Conservation (phyloP, 2,329 filamentous ascomycete genomes). For the Rhexocercosporidium sp. region DNA sequence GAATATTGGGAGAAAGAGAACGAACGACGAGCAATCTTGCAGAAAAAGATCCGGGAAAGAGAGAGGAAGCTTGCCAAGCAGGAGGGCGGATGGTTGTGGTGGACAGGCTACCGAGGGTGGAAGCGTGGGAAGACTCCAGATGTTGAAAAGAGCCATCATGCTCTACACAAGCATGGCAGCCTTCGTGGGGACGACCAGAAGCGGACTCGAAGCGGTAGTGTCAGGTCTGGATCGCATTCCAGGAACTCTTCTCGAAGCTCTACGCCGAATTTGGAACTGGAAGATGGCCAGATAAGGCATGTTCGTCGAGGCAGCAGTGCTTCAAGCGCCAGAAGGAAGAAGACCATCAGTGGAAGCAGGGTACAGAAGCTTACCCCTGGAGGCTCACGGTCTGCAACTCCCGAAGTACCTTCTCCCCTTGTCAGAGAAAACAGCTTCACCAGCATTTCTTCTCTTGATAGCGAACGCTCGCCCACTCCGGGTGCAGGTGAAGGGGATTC, state of each 20-base stretch:
- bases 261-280: slow-evolving; percentile 41
- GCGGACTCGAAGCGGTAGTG: slow-evolving; percentile 38
- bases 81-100: slow-evolving; percentile 81
- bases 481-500: slow-evolving; percentile 30
- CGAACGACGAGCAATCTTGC: slow-evolving; percentile 77
- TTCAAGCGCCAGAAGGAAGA: slow-evolving; percentile 40
- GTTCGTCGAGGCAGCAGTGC: slow-evolving; percentile 38
- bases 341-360: slow-evolving; percentile 27
- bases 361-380: slow-evolving; percentile 36
- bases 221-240: slow-evolving; percentile 41
- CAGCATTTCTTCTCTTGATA: slow-evolving; percentile 40
- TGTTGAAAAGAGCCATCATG: slow-evolving; percentile 40
- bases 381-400: slow-evolving; percentile 38
- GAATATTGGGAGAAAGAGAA: slow-evolving; percentile 99
- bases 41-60: slow-evolving; percentile 70
- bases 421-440: slow-evolving; percentile 40
- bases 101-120: slow-evolving; percentile 74
- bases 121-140: slow-evolving; percentile 40
- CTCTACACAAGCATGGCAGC: slow-evolving; percentile 33
- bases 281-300: slow-evolving; percentile 36
- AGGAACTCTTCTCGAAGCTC: slow-evolving; percentile 44
- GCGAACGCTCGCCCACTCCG: slow-evolving; percentile 34
- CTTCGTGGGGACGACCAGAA: slow-evolving; percentile 38
- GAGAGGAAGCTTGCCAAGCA: slow-evolving; percentile 71
- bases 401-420: slow-evolving; percentile 40